Evolutionary conservation across 2,329 filamentous ascomycete genomes (phyloP).

Genomic region (Phyllosticta paracitricarpa): DNA sequence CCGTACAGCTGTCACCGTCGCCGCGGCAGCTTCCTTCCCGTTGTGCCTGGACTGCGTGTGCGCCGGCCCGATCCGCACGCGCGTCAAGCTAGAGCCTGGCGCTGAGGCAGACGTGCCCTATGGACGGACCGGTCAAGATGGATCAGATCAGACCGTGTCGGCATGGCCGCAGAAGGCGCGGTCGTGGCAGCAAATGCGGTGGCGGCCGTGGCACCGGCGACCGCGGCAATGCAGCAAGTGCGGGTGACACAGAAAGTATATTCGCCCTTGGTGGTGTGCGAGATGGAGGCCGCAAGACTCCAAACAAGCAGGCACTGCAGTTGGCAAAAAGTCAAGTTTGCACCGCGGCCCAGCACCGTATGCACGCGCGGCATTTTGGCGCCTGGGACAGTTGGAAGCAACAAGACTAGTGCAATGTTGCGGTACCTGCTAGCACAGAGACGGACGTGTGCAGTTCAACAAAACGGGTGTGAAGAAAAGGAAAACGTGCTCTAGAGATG

Average conservation of each 20-base stretch:
- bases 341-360: not conserved
- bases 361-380: not conserved
- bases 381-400: not conserved
- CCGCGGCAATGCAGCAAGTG: not conserved
- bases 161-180: not conserved
- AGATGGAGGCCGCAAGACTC: not conserved
- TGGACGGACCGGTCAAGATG: not conserved
- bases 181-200: not conserved
- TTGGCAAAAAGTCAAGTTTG: not conserved
- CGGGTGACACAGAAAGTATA: not conserved
- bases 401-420: not conserved
- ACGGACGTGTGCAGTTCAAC: not conserved
- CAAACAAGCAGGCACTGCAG: not conserved
- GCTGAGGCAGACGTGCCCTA: not conserved
- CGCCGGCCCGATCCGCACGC: not conserved
- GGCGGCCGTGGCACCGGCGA: not conserved
- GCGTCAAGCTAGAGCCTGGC: not conserved
- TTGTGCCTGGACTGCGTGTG: not conserved
- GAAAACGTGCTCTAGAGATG: constrained; percentile 3
- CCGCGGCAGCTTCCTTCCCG: not conserved
- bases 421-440: not conserved
- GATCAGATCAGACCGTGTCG: not conserved
- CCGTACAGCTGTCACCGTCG: not conserved
- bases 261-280: not conserved
- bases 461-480: constrained; percentile 1